Evolutionary conservation across 164 flowering plant genomes (phyloP), one percentile per base, ranked within the genome.

Genomic region (Taxillus chinensis): DNA sequence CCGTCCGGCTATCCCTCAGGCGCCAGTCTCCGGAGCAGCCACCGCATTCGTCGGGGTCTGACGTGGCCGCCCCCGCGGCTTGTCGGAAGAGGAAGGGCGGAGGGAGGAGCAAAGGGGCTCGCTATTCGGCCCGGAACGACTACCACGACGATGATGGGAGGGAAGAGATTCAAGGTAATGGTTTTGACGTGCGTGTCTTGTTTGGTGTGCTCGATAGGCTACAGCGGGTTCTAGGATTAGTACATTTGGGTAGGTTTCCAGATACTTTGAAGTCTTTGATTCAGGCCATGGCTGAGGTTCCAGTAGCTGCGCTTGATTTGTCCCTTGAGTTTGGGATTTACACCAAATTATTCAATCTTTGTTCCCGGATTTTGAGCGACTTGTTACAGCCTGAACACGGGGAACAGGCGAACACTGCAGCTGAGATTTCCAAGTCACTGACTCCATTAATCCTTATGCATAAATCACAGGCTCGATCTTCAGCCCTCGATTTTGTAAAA

Each of bases 261-360:
- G 99, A 95, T 70, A 67, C 83, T 72, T 73, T 95, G 71, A 95
- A 86, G 72, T 77, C 82, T 54, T 78, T 91, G 71, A 72, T 89
- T 46, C 93, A 87, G 41, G 86, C 92, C 0, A 68, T 80, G 3
- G 78, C 75, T 12, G 90, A 83, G 57, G 75, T 93, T 69, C 92
- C 92, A 0, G 75, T 75, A 2, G 63, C 75, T 74, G 87, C 83
- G 8, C 45, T 80, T 43, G 95, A 92, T 12, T 52, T 62, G 13
- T 72, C 56, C 45, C 74, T 78, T 37, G 66, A 63, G 71, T 50
- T 66, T 0, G 63, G 59, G 7, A 54, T 11, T 66, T 85, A 74
- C 46, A 67, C 54, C 16, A 70, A 69, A 49, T 64, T 93, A 27
- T 70, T 68, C 11, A 79, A 73, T 13, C 45, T 79, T 37, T 90